Percentiles rank a stretch among this genome's conserved stretches.
These are phyloP conservation scores for Ceratocystis cacaofunesta DNA, from an alignment of 2,329 filamentous ascomycete species.

Conservation along the genomic window DNA sequence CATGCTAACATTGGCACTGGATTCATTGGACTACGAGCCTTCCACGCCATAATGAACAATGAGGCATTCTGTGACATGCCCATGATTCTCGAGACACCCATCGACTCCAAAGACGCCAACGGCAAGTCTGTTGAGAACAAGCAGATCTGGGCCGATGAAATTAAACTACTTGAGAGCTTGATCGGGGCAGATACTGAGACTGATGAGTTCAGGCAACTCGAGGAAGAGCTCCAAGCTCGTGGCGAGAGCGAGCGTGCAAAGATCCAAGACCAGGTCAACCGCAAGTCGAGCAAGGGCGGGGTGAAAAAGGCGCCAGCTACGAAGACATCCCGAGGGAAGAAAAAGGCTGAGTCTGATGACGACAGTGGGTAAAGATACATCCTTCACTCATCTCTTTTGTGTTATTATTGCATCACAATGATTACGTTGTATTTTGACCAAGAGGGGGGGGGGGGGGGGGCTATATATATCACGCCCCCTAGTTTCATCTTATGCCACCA, in stretches of 20 bases:
- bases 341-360: constrained; percentile 16
- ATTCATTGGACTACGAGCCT: constrained; percentile 77
- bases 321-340: constrained; percentile 24
- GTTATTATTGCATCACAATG: neutral
- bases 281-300: constrained; percentile 49
- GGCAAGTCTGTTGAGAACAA: constrained; percentile 63
- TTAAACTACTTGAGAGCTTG: constrained; percentile 80
- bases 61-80: constrained; percentile 60
- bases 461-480: neutral
- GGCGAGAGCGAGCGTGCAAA: constrained; percentile 59
- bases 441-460: neutral
- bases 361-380: neutral
- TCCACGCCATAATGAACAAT: constrained; percentile 83
- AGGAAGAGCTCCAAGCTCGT: constrained; percentile 47
- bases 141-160: constrained; percentile 78
- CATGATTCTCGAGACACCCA: constrained; percentile 93
- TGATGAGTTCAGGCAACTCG: constrained; percentile 55
- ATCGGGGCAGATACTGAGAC: constrained; percentile 68
- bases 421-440: neutral
- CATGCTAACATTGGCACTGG: constrained; percentile 96
- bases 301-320: constrained; percentile 27
- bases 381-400: neutral
- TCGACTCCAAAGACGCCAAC: constrained; percentile 51
- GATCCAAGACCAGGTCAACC: constrained; percentile 64
- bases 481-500: neutral